A percentile compares a stretch with the other conserved stretches of the same genome.
Conservation (phyloP, 78 protist species). For the Mantamonas sphyraenae region DNA sequence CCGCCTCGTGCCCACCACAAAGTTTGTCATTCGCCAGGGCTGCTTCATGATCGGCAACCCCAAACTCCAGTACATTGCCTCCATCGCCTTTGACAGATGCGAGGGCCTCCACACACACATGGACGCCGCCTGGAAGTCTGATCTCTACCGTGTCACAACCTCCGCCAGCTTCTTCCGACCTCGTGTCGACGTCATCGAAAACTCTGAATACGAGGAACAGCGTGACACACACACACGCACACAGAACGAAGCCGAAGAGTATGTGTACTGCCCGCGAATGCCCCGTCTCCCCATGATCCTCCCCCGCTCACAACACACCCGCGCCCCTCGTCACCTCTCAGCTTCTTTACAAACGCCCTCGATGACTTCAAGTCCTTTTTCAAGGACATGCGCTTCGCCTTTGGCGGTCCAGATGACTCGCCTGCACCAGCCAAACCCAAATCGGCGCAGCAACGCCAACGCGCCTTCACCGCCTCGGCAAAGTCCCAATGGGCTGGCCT, state of each 20-base stretch:
- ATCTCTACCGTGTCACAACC: constrained; percentile 35
- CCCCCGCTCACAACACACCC: not conserved
- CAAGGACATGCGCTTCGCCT: constrained; percentile 38
- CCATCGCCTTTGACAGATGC: constrained; percentile 22
- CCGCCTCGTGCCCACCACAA: constrained; percentile 32
- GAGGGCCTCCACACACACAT: constrained; percentile 31
- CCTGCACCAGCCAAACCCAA: constrained; percentile 35
- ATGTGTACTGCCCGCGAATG: not conserved
- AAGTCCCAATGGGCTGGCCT: constrained; percentile 31
- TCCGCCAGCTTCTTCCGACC: constrained; percentile 9
- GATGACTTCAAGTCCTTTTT: constrained; percentile 42
- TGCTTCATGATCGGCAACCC: constrained; percentile 45
- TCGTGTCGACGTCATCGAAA: constrained; percentile 11
- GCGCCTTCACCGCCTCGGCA: not conserved
- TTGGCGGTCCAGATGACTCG: constrained; percentile 36
- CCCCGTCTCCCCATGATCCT: not conserved
- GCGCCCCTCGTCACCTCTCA: not conserved
- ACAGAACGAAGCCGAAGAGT: constrained; percentile 40
- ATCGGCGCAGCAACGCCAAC: constrained; percentile 5
- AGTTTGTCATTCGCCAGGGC: constrained; percentile 27
- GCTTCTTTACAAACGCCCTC: constrained; percentile 46
- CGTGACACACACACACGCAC: constrained; percentile 38
- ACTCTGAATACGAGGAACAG: constrained; percentile 43
- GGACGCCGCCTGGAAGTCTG: constrained; percentile 16
- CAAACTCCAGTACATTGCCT: constrained; percentile 28